Evolutionary conservation across 129 eudicot genomes (phyloP).

Genomic region (Lactuca sativa): DNA sequence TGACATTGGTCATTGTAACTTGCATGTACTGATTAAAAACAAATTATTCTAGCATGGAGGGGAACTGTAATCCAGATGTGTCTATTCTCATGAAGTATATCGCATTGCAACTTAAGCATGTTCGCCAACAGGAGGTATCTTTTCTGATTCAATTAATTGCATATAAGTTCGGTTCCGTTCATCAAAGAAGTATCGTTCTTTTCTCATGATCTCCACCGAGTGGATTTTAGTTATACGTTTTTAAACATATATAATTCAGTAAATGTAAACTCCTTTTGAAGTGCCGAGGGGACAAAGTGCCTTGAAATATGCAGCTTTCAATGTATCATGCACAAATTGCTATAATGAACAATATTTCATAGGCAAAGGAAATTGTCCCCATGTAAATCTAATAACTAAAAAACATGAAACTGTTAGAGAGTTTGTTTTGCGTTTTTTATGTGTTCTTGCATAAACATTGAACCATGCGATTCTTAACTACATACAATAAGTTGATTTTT

Average conservation of each 20-base stretch:
- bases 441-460: too few relatives aligned
- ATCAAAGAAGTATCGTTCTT: neutral
- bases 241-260: neutral
- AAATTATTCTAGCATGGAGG: conserved; percentile 1
- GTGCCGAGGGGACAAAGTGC: too few relatives aligned
- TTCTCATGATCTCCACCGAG: neutral
- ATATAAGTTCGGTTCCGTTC: neutral
- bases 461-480: too few relatives aligned
- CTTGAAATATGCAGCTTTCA: too few relatives aligned
- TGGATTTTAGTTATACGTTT: neutral
- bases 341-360: neutral
- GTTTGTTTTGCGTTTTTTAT: too few relatives aligned
- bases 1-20: neutral
- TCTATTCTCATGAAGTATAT: conserved; percentile 14
- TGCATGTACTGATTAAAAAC: neutral
- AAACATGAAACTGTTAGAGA: too few relatives aligned
- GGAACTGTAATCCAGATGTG: conserved; percentile 5
- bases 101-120: conserved; percentile 1
- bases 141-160: neutral
- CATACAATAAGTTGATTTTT: too few relatives aligned
- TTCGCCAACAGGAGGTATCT: neutral
- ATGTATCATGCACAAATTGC: neutral
- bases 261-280: neutral
- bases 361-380: neutral
- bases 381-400: too few relatives aligned